Evolutionary conservation across 192 early-diverging fungal species (phyloP), one percentile per base, ranked within the genome.

Genomic region (Umbelopsis ramanniana): DNA sequence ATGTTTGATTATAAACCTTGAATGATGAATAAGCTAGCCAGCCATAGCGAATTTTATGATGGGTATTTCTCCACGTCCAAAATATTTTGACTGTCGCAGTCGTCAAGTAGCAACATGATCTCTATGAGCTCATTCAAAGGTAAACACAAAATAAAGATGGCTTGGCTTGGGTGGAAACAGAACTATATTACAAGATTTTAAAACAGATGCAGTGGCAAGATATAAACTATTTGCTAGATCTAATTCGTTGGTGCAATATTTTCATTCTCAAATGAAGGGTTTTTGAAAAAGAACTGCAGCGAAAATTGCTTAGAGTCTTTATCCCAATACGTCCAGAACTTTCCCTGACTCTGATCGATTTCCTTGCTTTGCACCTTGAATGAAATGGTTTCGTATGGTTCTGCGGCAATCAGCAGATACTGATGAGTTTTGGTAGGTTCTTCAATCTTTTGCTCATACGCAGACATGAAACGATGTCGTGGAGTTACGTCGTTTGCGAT

Each of bases 281-380:
- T 85, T 74, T 93, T 94, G 79, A 92, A 98, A 74, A 97, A 95
- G 82, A 97, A 94, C 77, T 98, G 97, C 73, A 98, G 76, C 22
- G 91, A 90, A 77, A 91, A 98, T 79, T 88, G 88, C 73, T 93
- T 86, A 21, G 92, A 87, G 73, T 97, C 97, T 26, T 85, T 81
- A 83, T 98, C 97, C 97, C 97, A 98, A 72, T 95, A 86, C 57
- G 93, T 93, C 92, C 94, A 98, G 35, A 97, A 91, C 66, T 88
- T 92, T 14, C 95, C 95, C 63, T 92, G 92, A 0, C 85, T 82
- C 72, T 87, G 87, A 71, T 98, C 97, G n/a, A 97, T 88, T 72
- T 98, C 96, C 52, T 89, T 89, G 73, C 90, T 92, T 81, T 96
- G 97, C 24, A 99, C 85, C 76, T 97, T 96, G 83, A 99, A 98